Evolutionary conservation across 1,139 yeast genomes (phyloP), one percentile per base, ranked within the genome.

Genomic region (Geotrichum aggregatum): DNA sequence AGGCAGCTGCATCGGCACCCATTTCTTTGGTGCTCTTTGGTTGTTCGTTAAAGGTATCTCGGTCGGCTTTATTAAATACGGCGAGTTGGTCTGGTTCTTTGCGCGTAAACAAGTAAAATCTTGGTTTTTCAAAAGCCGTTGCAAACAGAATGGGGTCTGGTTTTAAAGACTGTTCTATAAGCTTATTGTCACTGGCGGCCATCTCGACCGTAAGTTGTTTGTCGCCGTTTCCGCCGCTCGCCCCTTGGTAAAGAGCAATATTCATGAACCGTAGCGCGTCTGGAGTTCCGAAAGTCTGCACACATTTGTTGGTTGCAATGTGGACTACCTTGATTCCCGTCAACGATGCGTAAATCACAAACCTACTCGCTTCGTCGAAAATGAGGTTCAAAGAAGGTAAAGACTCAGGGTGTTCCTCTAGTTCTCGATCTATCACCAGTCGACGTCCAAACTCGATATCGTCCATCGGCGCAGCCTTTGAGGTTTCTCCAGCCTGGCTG

Each of bases 241-340:
- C 52, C 18, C 71, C 71, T 48, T 70, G 72, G 54, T 63, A 66
- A 11, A 71, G 55, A 3, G 69, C 61, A 8, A 71, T 46, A 18
- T 61, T 61, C 13, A 60, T 39, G 45, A 69, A 65, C 31, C 71
- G 59, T 1, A 67, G 22, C 36, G 61, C 62, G 41, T 75, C 78
- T 7, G 65, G 62, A 1, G 59, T 52, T 0, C 77, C 79, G 3
- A 73, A 58, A 1, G 67, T 50, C 14, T 65, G 58, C 0, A 64
- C 58, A 19, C 68, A 58, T 8, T 62, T 58, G 51, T 68, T 67
- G 3, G 71, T 60, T n/a, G 60, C 58, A 16, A 72, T 55, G 56
- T 71, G 69, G 24, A 70, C 61, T 1, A 70, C 57, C 52, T 71
- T 68, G 46, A 76, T 69, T 1, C 78, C 78, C 14, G 61, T 50